These are phyloP conservation scores for Ophiobolus disseminans DNA, from an alignment of 2,329 filamentous ascomycete genomes.

Conservation along the genomic window DNA sequence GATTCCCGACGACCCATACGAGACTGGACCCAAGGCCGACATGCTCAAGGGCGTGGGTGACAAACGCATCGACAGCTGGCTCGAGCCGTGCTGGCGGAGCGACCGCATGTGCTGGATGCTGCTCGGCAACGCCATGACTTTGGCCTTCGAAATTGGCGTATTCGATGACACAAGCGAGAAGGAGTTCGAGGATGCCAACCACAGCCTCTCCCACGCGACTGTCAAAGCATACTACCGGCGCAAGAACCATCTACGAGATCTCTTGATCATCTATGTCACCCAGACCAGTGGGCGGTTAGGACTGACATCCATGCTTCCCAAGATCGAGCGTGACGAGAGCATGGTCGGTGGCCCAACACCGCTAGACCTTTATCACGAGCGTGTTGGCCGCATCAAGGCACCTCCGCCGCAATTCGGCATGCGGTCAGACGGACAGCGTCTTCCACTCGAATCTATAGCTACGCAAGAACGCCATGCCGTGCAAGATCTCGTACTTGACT, in stretches of 20 bases:
- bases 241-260: conserved; percentile 79
- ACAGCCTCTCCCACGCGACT: conserved; percentile 57
- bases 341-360: conserved; percentile 36
- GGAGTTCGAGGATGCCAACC: conserved; percentile 55
- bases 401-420: conserved; percentile 46
- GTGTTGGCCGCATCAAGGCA: conserved; percentile 43
- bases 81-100: conserved; percentile 89
- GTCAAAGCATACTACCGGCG: conserved; percentile 79
- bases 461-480: conserved; percentile 47
- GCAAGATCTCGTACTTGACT: conserved; percentile 71
- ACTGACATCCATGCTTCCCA: conserved; percentile 90
- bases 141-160: conserved; percentile 92
- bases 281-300: conserved; percentile 93
- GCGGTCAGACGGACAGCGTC: conserved; percentile 44
- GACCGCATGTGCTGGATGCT: conserved; percentile 99
- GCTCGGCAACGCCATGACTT: conserved; percentile 84
- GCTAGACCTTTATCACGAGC: conserved; percentile 45
- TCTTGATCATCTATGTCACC: conserved; percentile 89
- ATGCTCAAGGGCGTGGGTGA: conserved; percentile 71
- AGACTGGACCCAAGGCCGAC: conserved; percentile 48
- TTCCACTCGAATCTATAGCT: conserved; percentile 45
- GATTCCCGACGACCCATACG: conserved; percentile 71
- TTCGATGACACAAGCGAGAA: conserved; percentile 88
- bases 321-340: conserved; percentile 41
- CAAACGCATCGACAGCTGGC: conserved; percentile 89